Conservation (phyloP, 371 early-diverging fungal species). For the Mucor velutinosus region DNA sequence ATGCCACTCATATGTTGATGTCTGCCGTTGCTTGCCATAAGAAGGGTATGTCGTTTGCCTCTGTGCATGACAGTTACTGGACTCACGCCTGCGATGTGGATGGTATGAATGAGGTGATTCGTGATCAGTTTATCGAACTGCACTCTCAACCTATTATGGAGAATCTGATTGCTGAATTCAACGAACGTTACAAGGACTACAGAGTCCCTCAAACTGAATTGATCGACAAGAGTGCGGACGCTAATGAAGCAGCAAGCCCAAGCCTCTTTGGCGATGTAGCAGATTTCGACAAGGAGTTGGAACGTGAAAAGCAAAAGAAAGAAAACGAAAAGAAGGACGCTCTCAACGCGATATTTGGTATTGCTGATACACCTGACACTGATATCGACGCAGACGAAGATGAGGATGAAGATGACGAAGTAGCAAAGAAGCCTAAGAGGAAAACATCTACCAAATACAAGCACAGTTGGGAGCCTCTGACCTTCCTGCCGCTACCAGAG, state of each 20-base stretch:
- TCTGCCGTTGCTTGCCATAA: slow-evolving; percentile 88
- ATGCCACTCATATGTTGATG: slow-evolving; percentile 97
- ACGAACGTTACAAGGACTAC: slow-evolving; percentile 78
- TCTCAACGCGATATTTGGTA: slow-evolving; percentile 38
- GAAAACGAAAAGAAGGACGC: slow-evolving; percentile 33
- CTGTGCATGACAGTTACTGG: slow-evolving; percentile 99
- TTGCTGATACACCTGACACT: slow-evolving; percentile 14
- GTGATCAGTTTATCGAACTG: slow-evolving; percentile 89
- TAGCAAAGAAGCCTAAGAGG: slow-evolving; percentile 17
- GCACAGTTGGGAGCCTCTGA: slow-evolving; percentile 70
- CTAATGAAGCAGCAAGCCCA: neutral
- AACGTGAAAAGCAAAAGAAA: slow-evolving; percentile 31
- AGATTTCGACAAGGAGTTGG: slow-evolving; percentile 15
- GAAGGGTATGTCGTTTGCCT: slow-evolving; percentile 84
- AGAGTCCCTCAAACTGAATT: slow-evolving; percentile 58
- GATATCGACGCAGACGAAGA: slow-evolving; percentile 19
- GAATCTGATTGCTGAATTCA: slow-evolving; percentile 82
- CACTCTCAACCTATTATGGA: slow-evolving; percentile 88
- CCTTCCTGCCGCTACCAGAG: slow-evolving; percentile 75
- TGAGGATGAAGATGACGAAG: slow-evolving; percentile 16
- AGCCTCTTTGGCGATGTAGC: slow-evolving; percentile 15
- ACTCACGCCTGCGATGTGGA: slow-evolving; percentile 95
- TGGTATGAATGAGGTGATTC: slow-evolving; percentile 81
- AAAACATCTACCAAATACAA: slow-evolving; percentile 31
- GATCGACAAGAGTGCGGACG: neutral